These are phyloP conservation scores for Fusarium dlaminii DNA, from an alignment of 2,329 filamentous ascomycete species.

Conservation along the genomic window DNA sequence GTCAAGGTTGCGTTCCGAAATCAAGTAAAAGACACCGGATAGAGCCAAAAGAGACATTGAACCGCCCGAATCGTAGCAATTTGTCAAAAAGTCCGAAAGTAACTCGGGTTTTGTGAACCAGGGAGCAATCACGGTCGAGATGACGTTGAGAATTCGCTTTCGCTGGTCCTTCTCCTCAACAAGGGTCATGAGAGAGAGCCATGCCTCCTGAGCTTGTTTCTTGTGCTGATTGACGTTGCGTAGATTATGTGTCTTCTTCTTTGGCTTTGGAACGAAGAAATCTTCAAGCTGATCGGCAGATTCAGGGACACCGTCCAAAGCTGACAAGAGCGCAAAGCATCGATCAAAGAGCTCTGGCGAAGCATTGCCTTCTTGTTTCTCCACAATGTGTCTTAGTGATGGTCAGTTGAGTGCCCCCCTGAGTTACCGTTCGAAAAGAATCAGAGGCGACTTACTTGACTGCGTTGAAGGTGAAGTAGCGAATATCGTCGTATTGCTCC, in stretches of 20 bases:
- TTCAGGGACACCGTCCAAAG: constrained; percentile 76
- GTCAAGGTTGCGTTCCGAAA: constrained; percentile 92
- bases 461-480: constrained; percentile 81
- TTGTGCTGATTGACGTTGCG: constrained; percentile 76
- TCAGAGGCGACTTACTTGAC: constrained; percentile 68
- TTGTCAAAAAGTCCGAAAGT: constrained; percentile 95
- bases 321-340: constrained; percentile 69
- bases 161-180: constrained; percentile 76
- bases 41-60: constrained; percentile 88
- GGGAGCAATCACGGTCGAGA: constrained; percentile 82
- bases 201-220: constrained; percentile 84
- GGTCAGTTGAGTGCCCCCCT: not conserved
- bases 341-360: constrained; percentile 58
- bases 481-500: constrained; percentile 83
- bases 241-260: constrained; percentile 73
- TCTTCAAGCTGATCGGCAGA: constrained; percentile 72
- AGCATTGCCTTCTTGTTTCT: constrained; percentile 31
- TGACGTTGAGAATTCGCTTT: constrained; percentile 79
- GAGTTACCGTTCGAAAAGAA: constrained; percentile 6
- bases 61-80: constrained; percentile 88
- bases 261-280: constrained; percentile 72
- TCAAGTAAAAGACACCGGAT: constrained; percentile 94
- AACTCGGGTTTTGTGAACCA: constrained; percentile 91
- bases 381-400: constrained; percentile 39
- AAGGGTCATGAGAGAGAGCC: constrained; percentile 79